A percentile compares a stretch with the other conserved stretches of the same genome.
Conservation (phyloP, 139 green algal genomes). For the Dunaliella sp. region DNA sequence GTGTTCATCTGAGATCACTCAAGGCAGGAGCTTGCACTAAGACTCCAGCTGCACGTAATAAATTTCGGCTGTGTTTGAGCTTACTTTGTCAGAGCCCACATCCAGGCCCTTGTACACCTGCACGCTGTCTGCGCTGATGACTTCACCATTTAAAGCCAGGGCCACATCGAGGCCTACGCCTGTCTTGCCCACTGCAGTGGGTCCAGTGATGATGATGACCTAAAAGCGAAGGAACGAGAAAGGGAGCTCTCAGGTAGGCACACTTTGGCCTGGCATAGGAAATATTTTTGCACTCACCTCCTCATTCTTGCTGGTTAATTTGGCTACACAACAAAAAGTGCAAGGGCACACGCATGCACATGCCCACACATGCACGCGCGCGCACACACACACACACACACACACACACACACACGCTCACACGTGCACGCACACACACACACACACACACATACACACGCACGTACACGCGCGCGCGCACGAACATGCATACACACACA, state of each 20-base stretch:
- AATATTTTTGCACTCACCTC: no score
- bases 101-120: slow-evolving; percentile 90
- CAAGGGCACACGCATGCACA: no score
- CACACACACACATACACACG: neutral
- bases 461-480: neutral
- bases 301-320: no score
- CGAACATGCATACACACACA: neutral
- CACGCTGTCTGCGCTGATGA: slow-evolving; percentile 94
- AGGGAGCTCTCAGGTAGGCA: no score
- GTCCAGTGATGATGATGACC: slow-evolving; percentile 88
- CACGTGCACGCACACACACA: neutral
- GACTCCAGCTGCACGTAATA: no score
- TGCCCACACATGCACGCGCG: neutral
- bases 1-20: no score
- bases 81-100: slow-evolving; percentile 90
- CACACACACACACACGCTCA: neutral
- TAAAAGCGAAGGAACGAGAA: slow-evolving; percentile 30
- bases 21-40: no score
- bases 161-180: slow-evolving; percentile 76
- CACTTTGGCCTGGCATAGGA: no score
- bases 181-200: slow-evolving; percentile 93
- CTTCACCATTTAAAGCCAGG: slow-evolving; percentile 73
- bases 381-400: neutral
- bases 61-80: no score
- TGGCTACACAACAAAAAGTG: no score